A percentile compares a stretch with the other conserved stretches of the same genome.
phyloP scores from a whole-genome alignment of 345 rosid genomes.

The Gynandropsis gynandra region DNA sequence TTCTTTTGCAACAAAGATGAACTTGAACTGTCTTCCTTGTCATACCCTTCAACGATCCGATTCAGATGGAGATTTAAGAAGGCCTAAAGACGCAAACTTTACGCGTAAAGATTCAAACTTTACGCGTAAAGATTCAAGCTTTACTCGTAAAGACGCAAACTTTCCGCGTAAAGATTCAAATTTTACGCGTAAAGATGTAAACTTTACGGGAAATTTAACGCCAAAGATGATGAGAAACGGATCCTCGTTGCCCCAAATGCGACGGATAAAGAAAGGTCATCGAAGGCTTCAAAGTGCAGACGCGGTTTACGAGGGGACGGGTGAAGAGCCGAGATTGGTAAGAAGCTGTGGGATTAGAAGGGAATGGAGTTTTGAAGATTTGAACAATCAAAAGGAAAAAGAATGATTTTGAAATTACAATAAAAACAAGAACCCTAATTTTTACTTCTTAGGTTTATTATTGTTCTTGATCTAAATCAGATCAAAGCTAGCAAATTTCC shows the following conservation, averaged over 20 bases:
- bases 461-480: conserved; percentile 3
- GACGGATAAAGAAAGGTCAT: conserved; percentile 32
- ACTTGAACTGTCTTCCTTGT: conserved; percentile 58
- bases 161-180: conserved; percentile 36
- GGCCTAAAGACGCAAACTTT: conserved; percentile 32
- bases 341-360: conserved; percentile 86
- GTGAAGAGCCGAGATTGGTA: conserved; percentile 54
- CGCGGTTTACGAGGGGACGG: conserved; percentile 17
- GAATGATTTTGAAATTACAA: conserved; percentile 22
- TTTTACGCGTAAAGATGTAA: conserved; percentile 37
- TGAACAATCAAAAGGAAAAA: conserved; percentile 32
- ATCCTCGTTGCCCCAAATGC: conserved; percentile 14
- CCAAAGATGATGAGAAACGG: conserved; percentile 21
- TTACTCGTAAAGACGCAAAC: conserved; percentile 37
- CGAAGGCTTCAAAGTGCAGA: conserved; percentile 37
- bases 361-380: conserved; percentile 94
- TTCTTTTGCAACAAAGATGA: conserved; percentile 31
- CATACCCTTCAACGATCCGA: conserved; percentile 29
- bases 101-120: conserved; percentile 37
- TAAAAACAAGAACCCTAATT: not conserved
- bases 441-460: conserved; percentile 9
- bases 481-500: no score
- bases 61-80: conserved; percentile 22
- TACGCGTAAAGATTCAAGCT: conserved; percentile 34
- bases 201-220: conserved; percentile 39